Percentiles rank a stretch among this genome's conserved stretches.
Evolutionary conservation across 345 rosid species (phyloP).

Genomic region (Barbarea vulgaris): DNA sequence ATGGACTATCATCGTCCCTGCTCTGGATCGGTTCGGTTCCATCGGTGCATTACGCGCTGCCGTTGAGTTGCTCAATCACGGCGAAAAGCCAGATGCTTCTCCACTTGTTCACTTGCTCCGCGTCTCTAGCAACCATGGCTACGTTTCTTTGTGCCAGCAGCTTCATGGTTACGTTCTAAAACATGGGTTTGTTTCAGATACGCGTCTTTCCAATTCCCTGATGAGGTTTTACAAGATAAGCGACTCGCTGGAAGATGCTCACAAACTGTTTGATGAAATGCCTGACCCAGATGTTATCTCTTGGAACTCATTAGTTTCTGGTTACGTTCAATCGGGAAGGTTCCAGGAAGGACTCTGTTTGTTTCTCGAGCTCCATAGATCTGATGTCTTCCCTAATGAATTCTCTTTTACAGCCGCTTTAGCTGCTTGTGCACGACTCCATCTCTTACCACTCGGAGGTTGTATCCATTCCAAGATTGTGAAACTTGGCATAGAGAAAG

Average conservation of each 20-base stretch:
- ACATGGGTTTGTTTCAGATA: slow-evolving; percentile 63
- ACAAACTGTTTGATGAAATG: slow-evolving; percentile 73
- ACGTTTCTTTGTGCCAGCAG: slow-evolving; percentile 52
- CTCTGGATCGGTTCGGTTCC: slow-evolving; percentile 39
- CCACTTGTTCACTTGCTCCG: slow-evolving; percentile 57
- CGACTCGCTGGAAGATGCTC: slow-evolving; percentile 47
- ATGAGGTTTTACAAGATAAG: slow-evolving; percentile 46
- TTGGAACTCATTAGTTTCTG: slow-evolving; percentile 77
- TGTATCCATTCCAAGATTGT: slow-evolving; percentile 64
- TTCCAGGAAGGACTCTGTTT: slow-evolving; percentile 50
- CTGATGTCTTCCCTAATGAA: slow-evolving; percentile 50
- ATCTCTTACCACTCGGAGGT: slow-evolving; percentile 45
- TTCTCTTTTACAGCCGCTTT: slow-evolving; percentile 69
- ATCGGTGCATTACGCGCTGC: slow-evolving; percentile 38
- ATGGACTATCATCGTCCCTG: slow-evolving; percentile 35
- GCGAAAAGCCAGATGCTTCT: slow-evolving; percentile 45
- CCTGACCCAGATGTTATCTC: slow-evolving; percentile 67
- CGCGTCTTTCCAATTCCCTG: slow-evolving; percentile 59
- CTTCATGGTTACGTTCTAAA: slow-evolving; percentile 59
- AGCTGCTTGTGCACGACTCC: slow-evolving; percentile 60
- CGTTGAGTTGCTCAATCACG: slow-evolving; percentile 42
- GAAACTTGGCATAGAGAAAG: slow-evolving; percentile 53
- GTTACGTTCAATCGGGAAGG: slow-evolving; percentile 55
- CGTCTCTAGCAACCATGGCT: slow-evolving; percentile 52
- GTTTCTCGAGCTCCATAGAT: slow-evolving; percentile 59